Evolutionary conservation across 768 basidiomycete genomes (phyloP).

Genomic region (Tricholoma hemisulphureum): DNA sequence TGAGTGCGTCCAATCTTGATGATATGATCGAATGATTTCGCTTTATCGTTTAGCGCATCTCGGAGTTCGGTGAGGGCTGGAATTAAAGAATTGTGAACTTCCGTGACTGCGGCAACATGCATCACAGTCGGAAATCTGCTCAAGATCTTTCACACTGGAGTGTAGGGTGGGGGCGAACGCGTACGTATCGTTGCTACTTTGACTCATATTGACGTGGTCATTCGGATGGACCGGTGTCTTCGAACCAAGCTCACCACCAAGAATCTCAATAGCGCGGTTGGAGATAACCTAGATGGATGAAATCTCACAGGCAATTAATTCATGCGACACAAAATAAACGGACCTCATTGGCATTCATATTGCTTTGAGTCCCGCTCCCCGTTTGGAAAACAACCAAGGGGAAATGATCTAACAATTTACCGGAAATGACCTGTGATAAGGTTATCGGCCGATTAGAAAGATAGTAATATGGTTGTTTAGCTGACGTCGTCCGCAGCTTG

Average conservation of each 20-base stretch:
- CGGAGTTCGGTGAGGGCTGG: constrained; percentile 85
- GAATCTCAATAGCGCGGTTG: constrained; percentile 94
- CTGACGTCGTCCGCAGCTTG: constrained; percentile 90
- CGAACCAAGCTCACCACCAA: constrained; percentile 92
- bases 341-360: constrained; percentile 99
- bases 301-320: neutral
- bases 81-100: constrained; percentile 74
- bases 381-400: constrained; percentile 99
- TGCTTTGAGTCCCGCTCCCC: constrained; percentile 97
- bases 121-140: constrained; percentile 95
- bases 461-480: neutral
- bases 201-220: constrained; percentile 99
- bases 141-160: neutral
- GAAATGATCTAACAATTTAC: constrained; percentile 92
- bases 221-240: constrained; percentile 99
- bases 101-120: constrained; percentile 95
- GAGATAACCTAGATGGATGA: constrained; percentile 76
- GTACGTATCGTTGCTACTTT: constrained; percentile 97
- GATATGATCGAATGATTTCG: constrained; percentile 81
- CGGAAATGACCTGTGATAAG: constrained; percentile 80
- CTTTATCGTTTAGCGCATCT: constrained; percentile 80
- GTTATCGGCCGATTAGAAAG: neutral
- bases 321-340: neutral
- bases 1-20: constrained; percentile 99
- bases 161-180: neutral